Conservation (phyloP, 2,329 filamentous ascomycete genomes). For the Hymenoscyphus albidus region DNA sequence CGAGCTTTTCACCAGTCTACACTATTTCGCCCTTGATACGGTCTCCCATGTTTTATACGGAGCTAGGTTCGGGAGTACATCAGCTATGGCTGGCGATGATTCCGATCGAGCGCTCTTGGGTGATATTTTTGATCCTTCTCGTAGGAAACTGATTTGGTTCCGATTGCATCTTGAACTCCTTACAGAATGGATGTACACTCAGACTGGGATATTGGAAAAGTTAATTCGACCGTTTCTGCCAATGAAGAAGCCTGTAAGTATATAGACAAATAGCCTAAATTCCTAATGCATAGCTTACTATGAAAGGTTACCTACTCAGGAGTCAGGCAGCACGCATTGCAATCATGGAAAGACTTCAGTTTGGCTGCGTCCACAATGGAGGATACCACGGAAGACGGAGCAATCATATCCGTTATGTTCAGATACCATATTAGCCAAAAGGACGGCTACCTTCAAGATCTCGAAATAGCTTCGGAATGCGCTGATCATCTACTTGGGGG, state of each 20-base stretch:
- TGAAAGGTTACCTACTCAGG: too few species aligned
- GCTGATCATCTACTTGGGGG: conserved; percentile 52
- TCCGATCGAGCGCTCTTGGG: conserved; percentile 40
- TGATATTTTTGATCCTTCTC: conserved; percentile 20
- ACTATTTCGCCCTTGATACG: conserved; percentile 51
- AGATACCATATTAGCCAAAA: conserved; percentile 33
- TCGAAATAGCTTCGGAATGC: conserved; percentile 50
- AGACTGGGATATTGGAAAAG: too few species aligned
- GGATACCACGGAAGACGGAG: conserved; percentile 20
- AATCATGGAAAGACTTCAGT: conserved; percentile 28
- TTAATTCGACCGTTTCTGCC: too few species aligned
- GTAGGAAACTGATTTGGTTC: too few species aligned
- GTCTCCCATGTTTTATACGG: conserved; percentile 52
- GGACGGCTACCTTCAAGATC: conserved; percentile 35
- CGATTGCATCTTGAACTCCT: too few species aligned
- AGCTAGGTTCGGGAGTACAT: conserved; percentile 39
- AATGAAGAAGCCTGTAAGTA: too few species aligned
- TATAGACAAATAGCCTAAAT: too few species aligned
- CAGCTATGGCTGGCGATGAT: conserved; percentile 39
- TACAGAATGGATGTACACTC: too few species aligned
- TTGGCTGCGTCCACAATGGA: conserved; percentile 8
- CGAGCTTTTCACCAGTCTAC: conserved; percentile 36
- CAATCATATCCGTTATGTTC: conserved; percentile 41
- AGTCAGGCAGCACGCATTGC: conserved; percentile 34
- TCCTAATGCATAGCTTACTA: too few species aligned